These are phyloP conservation scores for Ustilago esculenta DNA, from an alignment of 1,284 basidiomycete genomes.

Conservation along the genomic window DNA sequence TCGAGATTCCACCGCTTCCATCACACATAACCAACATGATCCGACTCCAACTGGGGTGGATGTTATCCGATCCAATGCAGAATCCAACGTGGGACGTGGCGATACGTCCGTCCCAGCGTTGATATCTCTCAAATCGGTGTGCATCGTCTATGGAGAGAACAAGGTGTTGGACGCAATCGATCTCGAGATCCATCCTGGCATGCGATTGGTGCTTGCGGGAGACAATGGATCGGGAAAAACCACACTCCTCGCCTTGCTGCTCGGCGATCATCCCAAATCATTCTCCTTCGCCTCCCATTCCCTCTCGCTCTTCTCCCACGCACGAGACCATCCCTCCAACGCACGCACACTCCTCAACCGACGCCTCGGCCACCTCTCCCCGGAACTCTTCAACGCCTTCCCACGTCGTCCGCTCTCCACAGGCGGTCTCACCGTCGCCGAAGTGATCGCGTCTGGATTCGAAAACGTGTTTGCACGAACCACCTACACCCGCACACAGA, in stretches of 20 bases:
- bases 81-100: slow-evolving; percentile 22
- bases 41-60: slow-evolving; percentile 18
- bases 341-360: slow-evolving; percentile 50
- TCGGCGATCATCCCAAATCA: slow-evolving; percentile 93
- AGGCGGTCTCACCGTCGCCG: slow-evolving; percentile 57
- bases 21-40: no score
- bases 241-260: slow-evolving; percentile 87
- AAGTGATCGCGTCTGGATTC: slow-evolving; percentile 59
- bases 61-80: slow-evolving; percentile 10
- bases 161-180: slow-evolving; percentile 69
- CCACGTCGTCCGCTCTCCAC: slow-evolving; percentile 69
- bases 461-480: slow-evolving; percentile 57
- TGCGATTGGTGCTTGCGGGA: slow-evolving; percentile 66
- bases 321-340: slow-evolving; percentile 57
- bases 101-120: slow-evolving; percentile 68
- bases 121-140: slow-evolving; percentile 75
- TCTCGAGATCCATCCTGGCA: slow-evolving; percentile 43
- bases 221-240: slow-evolving; percentile 82
- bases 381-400: slow-evolving; percentile 90
- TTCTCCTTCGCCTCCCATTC: slow-evolving; percentile 72
- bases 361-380: slow-evolving; percentile 77
- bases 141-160: slow-evolving; percentile 77
- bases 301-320: slow-evolving; percentile 50
- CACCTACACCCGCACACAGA: slow-evolving; percentile 19
- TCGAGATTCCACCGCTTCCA: no score